Base-by-base conservation (phyloP, 495 filamentous ascomycete species). In the Aspergillus wentii region DNA sequence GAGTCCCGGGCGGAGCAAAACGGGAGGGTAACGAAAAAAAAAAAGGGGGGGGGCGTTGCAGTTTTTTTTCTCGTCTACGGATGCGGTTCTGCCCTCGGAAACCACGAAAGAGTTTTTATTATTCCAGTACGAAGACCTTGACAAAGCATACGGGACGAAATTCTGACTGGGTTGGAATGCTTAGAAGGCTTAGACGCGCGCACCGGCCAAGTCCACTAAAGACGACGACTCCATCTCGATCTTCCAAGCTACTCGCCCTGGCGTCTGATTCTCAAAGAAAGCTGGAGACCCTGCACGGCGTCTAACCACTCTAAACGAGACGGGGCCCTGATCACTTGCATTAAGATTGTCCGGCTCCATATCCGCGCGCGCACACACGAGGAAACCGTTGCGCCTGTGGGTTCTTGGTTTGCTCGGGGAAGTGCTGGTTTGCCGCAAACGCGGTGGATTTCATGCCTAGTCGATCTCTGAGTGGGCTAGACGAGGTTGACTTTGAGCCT, bases 311-410 rank as follows among this genome's bases (percentile, higher is more conserved):
- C 34, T 42, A 40, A 42, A 20, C 35, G 35, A 48, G 41, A 52
- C 55, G 58, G 56, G 52, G n/a, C n/a, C 54, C 48, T 51, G 44
- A 61, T 59, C 57, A 60, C 62, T 46, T 66, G 59, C 59, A 63
- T 66, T n/a, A n/a, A n/a, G n/a, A n/a, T n/a, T n/a, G 61, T 40
- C 57, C 59, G 61, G 52, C 48, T 52, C 52, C 46, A 56, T 54
- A 48, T 46, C 49, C 46, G 37, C 40, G 41, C 22, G 43, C 44
- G n/a, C n/a, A n/a, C n/a, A 41, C 46, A 41, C 54, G 43, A 33
- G 33, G 33, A 47, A 42, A 30, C 51, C 43, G 43, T 54, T 54
- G 40, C 37, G 40, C 23, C 31, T 41, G 50, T 54, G 48, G 52
- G 44, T 42, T 53, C 32, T 27, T 21, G 43, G 43, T 41, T 41